These are phyloP conservation scores for Fusarium coicis DNA, from an alignment of 2,329 filamentous ascomycete species.

Conservation along the genomic window DNA sequence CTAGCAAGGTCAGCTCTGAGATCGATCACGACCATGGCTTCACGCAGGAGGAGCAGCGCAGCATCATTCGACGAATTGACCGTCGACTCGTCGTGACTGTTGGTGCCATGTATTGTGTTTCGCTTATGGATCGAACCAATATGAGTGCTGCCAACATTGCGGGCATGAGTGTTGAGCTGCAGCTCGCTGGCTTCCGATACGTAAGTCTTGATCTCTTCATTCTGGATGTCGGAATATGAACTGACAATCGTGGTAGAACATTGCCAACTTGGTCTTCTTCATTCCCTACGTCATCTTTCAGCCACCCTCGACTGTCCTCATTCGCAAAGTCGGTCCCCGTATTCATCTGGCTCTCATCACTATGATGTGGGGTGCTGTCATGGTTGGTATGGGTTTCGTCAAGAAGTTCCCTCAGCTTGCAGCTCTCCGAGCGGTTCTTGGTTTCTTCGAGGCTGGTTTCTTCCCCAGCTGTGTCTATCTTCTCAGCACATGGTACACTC, in stretches of 20 bases:
- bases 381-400: conserved; percentile 75
- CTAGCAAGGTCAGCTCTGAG: conserved; percentile 40
- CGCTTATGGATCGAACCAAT: conserved; percentile 83
- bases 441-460: conserved; percentile 75
- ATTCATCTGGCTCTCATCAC: conserved; percentile 65
- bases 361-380: conserved; percentile 67
- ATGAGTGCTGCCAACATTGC: conserved; percentile 78
- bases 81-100: conserved; percentile 69
- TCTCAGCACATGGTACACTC: conserved; percentile 78
- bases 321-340: conserved; percentile 73
- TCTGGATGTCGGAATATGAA: rapidly evolving
- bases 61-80: conserved; percentile 77
- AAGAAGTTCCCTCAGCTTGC: conserved; percentile 62
- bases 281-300: conserved; percentile 78
- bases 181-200: conserved; percentile 58
- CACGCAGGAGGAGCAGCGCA: conserved; percentile 69
- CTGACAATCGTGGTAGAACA: conserved; percentile 54
- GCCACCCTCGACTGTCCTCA: conserved; percentile 74
- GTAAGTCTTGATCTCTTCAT: conserved; percentile 43
- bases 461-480: conserved; percentile 78
- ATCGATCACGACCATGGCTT: conserved; percentile 57
- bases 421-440: conserved; percentile 68
- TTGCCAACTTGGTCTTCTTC: conserved; percentile 79
- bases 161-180: conserved; percentile 64
- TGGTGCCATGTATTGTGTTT: conserved; percentile 77